Evolutionary conservation across 2,329 filamentous ascomycete genomes (phyloP).

Genomic region (Diplodia sapinea): DNA sequence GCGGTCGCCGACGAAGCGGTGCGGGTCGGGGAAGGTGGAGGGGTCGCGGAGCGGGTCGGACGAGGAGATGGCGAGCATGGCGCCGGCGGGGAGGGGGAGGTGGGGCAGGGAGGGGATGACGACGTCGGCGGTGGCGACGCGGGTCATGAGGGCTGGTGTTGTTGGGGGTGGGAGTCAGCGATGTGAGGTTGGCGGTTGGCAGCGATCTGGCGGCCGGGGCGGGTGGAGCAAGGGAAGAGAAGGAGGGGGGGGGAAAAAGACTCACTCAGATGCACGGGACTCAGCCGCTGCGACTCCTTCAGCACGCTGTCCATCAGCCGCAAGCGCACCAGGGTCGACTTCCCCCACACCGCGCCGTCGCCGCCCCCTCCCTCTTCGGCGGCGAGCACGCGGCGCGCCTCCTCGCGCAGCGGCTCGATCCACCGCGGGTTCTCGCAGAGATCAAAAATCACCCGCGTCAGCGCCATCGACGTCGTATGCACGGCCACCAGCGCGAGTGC

Average conservation of each 20-base stretch:
- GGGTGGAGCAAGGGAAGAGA: too few relatives aligned
- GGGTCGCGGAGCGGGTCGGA: not conserved
- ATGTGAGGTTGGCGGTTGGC: too few relatives aligned
- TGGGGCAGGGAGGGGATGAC: not conserved
- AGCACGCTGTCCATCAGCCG: conserved; percentile 26
- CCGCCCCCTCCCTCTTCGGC: not conserved
- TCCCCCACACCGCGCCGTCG: not conserved
- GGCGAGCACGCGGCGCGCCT: not conserved
- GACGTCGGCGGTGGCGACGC: not conserved
- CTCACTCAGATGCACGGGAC: conserved; percentile 22
- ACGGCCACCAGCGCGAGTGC: not conserved
- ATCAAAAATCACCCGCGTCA: not conserved
- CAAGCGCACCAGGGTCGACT: conserved; percentile 7
- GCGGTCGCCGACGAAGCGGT: not conserved
- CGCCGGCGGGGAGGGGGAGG: not conserved
- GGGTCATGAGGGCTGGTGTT: not conserved
- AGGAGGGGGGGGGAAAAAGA: too few relatives aligned
- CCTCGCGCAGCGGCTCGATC: not conserved
- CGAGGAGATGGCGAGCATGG: not conserved
- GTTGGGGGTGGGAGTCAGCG: too few relatives aligned
- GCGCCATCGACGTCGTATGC: not conserved
- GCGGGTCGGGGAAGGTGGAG: not conserved
- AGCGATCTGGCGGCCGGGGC: too few relatives aligned
- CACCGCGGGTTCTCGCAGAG: not conserved
- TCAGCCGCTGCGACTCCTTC: conserved; percentile 31